Percentiles rank a stretch among this genome's conserved stretches.
Conservation (phyloP, 2,329 filamentous ascomycete genomes). For the Trichothecium roseum region DNA sequence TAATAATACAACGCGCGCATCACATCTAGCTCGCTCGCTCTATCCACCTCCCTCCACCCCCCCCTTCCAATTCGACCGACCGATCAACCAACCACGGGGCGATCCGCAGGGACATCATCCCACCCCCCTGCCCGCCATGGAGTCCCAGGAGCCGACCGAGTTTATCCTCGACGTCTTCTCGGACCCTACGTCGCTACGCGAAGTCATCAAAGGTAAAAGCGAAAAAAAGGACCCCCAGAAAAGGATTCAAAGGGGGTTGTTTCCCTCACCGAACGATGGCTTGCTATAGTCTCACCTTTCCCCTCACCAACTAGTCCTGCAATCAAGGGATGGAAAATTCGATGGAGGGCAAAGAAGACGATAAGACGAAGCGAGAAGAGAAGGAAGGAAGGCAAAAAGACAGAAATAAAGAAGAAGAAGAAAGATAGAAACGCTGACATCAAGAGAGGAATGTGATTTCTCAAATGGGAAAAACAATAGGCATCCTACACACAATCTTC, state of each 20-base stretch:
- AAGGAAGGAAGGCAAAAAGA: neutral
- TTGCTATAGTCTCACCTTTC: no score
- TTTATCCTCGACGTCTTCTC: slow-evolving; percentile 92
- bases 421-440: neutral
- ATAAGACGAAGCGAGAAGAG: no score
- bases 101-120: no score
- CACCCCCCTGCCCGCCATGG: no score
- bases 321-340: neutral
- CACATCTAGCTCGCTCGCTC: no score
- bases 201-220: slow-evolving; percentile 95
- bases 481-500: slow-evolving; percentile 93
- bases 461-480: slow-evolving; percentile 23
- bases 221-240: no score
- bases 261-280: no score
- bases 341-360: neutral
- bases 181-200: slow-evolving; percentile 79
- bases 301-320: neutral
- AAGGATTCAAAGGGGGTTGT: no score
- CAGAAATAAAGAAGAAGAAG: neutral
- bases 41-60: no score
- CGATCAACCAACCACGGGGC: no score
- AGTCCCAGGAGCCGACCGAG: slow-evolving; percentile 57
- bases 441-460: neutral
- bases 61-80: no score
- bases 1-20: no score